Base-by-base conservation (phyloP, 192 early-diverging fungal species). In the Gigaspora rosea region DNA sequence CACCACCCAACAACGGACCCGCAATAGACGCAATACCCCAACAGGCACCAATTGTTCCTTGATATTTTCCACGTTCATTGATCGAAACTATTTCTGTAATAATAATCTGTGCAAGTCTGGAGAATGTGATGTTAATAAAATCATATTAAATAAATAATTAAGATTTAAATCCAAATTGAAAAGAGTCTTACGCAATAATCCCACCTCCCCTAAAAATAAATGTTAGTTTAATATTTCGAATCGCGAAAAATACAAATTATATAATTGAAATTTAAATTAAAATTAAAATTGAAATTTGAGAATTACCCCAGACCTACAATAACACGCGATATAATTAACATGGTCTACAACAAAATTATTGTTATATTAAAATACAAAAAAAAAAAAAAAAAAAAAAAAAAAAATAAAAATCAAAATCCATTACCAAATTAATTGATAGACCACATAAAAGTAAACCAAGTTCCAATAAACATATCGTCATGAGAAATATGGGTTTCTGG, bases 21-120 rank as follows among this genome's bases (percentile, higher is more conserved):
- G 82, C 69, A 32, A 90, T 80, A 1, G 87, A 86, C 2, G 90
- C 78, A 27, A 86, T 66, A 48, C 86, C 90, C 80, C 82, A 87
- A 76, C 76, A 78, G 20, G 82, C 85, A 58, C 87, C 85, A 67
- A 90, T 78, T 47, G 89, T 66, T 32, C 89, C 87, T 67, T 85
- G 86, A 62, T 86, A 88, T 78, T 94, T 94, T 61, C 90, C 90
- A 65, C 89, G 84, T 75, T 94, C 90, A 64, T 84, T 81, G 6
- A 80, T 63, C 7, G 82, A 76, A 16, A 94, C 89, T 56, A 94
- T 76, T 81, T 94, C 93, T 16, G 86, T 71, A 52, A 95, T 89
- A 47, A 94, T 90, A 59, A 94, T 88, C 78, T 91, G 77, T 59
- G 88, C 84, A 47, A 90, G 58, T 35, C 87, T 77, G 9, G 36